Evolutionary conservation across 805 yeast species (phyloP), one percentile per base, ranked within the genome.

Genomic region (Saturnispora besseyi): DNA sequence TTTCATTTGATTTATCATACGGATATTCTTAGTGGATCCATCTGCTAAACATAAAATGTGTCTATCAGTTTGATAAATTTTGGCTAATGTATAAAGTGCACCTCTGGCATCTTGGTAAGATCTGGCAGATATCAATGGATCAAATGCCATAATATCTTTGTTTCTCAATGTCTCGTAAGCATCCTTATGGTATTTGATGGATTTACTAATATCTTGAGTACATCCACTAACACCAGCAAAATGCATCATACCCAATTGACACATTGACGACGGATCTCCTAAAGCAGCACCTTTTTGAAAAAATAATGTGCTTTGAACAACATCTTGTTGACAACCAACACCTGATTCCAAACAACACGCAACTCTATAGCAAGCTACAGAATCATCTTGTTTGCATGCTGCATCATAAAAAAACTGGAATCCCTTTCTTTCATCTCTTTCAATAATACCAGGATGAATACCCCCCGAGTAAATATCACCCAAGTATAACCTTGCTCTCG

Each of bases 341-440:
- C 87, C 83, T 61, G 82, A 69, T 61, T 86, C 93, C 58, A 74
- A 74, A 58, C 87, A 79, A 31, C 84, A 84, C 0, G 84, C 93
- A 1, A 81, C 75, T 45, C 91, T 67, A 65, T 82, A 85, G 51
- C 81, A 73, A 9, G 86, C 83, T 48, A 76, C 76, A 0, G 79
- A 71, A 57, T 81, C 81, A 21, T 76, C 74, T 40, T 72, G 72
- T 44, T 69, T 68, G 8, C 53, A 51, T 5, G 87, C 84, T 0
- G 88, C 83, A 51, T 75, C 77, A 30, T 65, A 57, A 62, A 84
- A 85, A 45, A 73, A 68, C 52, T 77, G 79, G 57, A 77, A 79
- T 3, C 90, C 89, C 56, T 76, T 76, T 38, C 62, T 71, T 57
- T 78, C 79, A 65, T 83, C 81, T 51, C 72, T 69, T 15, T 75